Conservation (phyloP, 805 yeast species). For the Wickerhamomyces queroliae region DNA sequence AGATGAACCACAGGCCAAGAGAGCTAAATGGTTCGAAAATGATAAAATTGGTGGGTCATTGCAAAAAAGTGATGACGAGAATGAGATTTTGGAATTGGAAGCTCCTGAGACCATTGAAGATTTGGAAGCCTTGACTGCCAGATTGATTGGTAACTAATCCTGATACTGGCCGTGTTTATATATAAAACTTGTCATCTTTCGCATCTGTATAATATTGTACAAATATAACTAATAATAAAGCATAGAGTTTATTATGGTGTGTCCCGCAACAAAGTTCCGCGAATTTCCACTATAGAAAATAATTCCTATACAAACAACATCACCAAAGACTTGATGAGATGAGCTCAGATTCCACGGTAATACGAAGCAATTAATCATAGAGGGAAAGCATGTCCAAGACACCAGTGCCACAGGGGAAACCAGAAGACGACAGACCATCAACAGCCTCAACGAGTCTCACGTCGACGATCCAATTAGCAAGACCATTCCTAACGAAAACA, state of each 20-base stretch:
- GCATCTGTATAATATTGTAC: background rate
- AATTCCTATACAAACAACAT: too few species aligned
- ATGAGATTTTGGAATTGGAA: conserved; percentile 62
- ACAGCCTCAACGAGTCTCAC: conserved; percentile 2
- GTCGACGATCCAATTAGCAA: conserved; percentile 37
- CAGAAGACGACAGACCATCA: background rate
- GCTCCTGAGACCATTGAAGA: conserved; percentile 91
- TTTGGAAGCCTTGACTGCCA: conserved; percentile 78
- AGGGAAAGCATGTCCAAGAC: too few species aligned
- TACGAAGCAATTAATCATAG: too few species aligned
- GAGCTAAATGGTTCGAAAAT: conserved; percentile 32
- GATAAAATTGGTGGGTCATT: conserved; percentile 25
- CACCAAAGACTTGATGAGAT: too few species aligned
- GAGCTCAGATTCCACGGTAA: too few species aligned
- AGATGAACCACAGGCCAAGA: conserved; percentile 25
- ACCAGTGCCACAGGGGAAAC: background rate
- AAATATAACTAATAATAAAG: background rate
- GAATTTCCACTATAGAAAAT: too few species aligned
- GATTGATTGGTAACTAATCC: conserved; percentile 24
- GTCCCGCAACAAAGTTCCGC: too few species aligned
- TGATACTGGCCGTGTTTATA: background rate
- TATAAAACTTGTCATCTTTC: background rate
- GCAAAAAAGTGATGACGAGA: conserved; percentile 22
- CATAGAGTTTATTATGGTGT: too few species aligned
- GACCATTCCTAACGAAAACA: conserved; percentile 54